phyloP scores from a whole-genome alignment of 768 basidiomycete genomes.

The Mycena indigotica region DNA sequence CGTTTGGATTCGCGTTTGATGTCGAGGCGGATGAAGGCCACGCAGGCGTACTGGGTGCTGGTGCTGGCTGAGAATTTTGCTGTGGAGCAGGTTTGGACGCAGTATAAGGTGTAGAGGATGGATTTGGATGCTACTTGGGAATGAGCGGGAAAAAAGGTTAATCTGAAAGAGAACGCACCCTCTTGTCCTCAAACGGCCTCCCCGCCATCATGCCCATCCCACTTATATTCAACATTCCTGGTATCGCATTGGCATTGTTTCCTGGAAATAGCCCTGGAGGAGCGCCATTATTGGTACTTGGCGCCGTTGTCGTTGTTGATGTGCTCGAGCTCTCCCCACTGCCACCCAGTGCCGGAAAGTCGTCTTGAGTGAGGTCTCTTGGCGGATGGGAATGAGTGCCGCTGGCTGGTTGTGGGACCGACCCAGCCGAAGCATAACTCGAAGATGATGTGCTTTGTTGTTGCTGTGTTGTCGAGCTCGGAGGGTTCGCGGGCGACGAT shows the following conservation, averaged over 20 bases:
- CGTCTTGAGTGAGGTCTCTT: slow-evolving; percentile 81
- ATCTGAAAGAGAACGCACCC: slow-evolving; percentile 50
- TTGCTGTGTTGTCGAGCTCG: slow-evolving; percentile 37
- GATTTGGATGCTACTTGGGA: slow-evolving; percentile 18
- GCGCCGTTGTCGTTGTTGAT: slow-evolving; percentile 25
- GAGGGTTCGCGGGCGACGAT: slow-evolving; percentile 42
- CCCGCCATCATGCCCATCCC: slow-evolving; percentile 50
- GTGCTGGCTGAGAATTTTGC: slow-evolving; percentile 31
- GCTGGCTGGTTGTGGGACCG: slow-evolving; percentile 64
- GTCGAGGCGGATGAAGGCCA: slow-evolving; percentile 12
- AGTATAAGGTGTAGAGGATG: slow-evolving; percentile 24
- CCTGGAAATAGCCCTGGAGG: slow-evolving; percentile 79
- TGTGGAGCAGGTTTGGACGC: slow-evolving; percentile 31
- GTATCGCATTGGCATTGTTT: slow-evolving; percentile 51
- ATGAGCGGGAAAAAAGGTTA: not conserved
- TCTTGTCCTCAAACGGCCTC: slow-evolving; percentile 61
- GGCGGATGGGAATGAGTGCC: slow-evolving; percentile 43
- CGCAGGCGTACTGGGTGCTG: slow-evolving; percentile 23
- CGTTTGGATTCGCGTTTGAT: slow-evolving; percentile 18
- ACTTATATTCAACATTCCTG: slow-evolving; percentile 67
- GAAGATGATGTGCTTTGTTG: slow-evolving; percentile 31
- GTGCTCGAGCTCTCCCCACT: slow-evolving; percentile 45
- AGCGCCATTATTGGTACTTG: slow-evolving; percentile 43
- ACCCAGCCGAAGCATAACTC: slow-evolving; percentile 57
- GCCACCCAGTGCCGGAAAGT: slow-evolving; percentile 83